Conservation (phyloP, 257 asterid genomes). For the Penstemon newberryi region DNA sequence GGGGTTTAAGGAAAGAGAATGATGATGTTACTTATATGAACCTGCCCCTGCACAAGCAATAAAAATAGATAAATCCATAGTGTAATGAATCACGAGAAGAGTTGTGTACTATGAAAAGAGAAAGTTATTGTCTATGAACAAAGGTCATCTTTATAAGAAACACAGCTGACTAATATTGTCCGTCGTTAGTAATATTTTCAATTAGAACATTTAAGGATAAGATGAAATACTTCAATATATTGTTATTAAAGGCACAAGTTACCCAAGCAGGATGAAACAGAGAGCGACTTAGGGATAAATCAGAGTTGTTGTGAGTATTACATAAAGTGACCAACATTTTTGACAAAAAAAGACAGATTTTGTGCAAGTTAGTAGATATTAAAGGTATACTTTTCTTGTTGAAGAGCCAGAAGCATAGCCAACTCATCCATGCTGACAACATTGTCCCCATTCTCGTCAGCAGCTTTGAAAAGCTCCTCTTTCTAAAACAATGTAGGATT, state of each 20-base stretch:
- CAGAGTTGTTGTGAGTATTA: slow-evolving; percentile 12
- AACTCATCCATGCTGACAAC: slow-evolving; percentile 93
- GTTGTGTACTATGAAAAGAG: not conserved
- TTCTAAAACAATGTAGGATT: slow-evolving; percentile 50
- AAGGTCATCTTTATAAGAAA: not conserved
- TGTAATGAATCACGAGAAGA: not conserved
- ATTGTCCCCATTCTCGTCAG: slow-evolving; percentile 91
- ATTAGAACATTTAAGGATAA: not conserved
- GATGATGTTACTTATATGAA: not conserved
- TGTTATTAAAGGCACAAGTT: slow-evolving; percentile 5
- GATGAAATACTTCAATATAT: not conserved
- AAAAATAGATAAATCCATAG: not conserved
- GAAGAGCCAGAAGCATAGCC: slow-evolving; percentile 90
- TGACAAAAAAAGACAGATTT: not conserved
- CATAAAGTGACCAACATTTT: not conserved
- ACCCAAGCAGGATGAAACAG: slow-evolving; percentile 1
- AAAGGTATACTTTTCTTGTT: slow-evolving; percentile 74
- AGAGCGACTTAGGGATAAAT: slow-evolving; percentile 14
- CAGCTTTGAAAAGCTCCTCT: slow-evolving; percentile 91
- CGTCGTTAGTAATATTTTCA: not conserved
- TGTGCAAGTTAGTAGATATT: slow-evolving; percentile 16
- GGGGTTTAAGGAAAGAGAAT: not conserved
- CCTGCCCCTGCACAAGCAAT: not conserved
- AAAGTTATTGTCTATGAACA: not conserved
- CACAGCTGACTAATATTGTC: too few relatives aligned